Conservation (phyloP, 2,329 filamentous ascomycete genomes). For the Ascocoryne sarcoides region DNA sequence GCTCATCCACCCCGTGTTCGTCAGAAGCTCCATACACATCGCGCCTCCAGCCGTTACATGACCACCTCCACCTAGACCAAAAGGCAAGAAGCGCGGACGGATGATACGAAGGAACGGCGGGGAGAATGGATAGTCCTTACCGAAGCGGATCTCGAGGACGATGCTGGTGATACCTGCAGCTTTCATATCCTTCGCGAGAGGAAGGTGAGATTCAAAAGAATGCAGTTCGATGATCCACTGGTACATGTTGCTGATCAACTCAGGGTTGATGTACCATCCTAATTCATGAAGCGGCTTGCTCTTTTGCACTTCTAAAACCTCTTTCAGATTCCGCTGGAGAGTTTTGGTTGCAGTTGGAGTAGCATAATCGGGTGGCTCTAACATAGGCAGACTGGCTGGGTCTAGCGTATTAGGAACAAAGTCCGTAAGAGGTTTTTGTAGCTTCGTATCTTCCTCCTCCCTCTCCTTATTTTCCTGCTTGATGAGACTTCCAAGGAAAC, state of each 20-base stretch:
- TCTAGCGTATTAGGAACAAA: conserved; percentile 64
- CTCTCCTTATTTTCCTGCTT: not conserved
- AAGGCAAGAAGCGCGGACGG: conserved; percentile 68
- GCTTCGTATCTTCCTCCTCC: not conserved
- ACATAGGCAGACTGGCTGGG: conserved; percentile 49
- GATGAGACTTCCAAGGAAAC: too few species aligned
- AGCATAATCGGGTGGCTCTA: conserved; percentile 59
- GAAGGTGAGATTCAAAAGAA: conserved; percentile 62
- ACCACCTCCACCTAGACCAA: conserved; percentile 66
- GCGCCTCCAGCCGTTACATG: conserved; percentile 80
- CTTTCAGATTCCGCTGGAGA: conserved; percentile 55
- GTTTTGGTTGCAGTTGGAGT: conserved; percentile 50
- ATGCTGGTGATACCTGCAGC: conserved; percentile 52
- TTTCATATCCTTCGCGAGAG: conserved; percentile 69
- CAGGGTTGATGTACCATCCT: conserved; percentile 74
- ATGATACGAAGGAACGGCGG: conserved; percentile 83
- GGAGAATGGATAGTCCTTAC: conserved; percentile 62
- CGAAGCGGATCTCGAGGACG: conserved; percentile 75
- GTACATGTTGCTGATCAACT: conserved; percentile 51
- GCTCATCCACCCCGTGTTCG: conserved; percentile 46
- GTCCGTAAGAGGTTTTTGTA: conserved; percentile 34
- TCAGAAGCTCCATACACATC: conserved; percentile 76
- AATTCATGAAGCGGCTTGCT: conserved; percentile 53
- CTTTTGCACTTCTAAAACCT: conserved; percentile 55
- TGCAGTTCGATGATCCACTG: conserved; percentile 91